Base-by-base conservation (phyloP, 306 rosid genomes). In the Cicer yamashitae region DNA sequence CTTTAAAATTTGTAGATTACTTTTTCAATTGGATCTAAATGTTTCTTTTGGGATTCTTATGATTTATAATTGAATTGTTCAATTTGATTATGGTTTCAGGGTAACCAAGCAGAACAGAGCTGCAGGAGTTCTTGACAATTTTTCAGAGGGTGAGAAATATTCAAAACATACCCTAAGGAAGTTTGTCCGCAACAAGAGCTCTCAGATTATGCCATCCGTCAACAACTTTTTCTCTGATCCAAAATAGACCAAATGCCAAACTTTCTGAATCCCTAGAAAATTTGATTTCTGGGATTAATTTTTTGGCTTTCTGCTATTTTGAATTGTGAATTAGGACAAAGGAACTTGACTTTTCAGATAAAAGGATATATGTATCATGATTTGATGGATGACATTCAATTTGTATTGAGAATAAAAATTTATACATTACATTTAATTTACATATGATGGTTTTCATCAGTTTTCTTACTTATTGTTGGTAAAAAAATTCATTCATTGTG, bases 111-210 rank as follows among this genome's bases (percentile, higher is more conserved):
- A 91, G 83, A 86, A 90, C 45, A 90, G 97, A 88, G 66, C 88
- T 44, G 97, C 97, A 80, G 99, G 99, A 80, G 54, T 94, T 81
- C 93, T 92, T 67, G 99, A 92, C 7, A 94, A 94, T 85, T 82
- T 75, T 22, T 82, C 47, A 0, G 87, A 86, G 82, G 89, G 89
- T 40, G 89, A 86, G 86, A 86, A 75, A 72, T 83, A 86, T 20
- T 22, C 87, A 17, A 64, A 86, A 41, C 87, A 86, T 51, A 6
- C 59, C 38, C 40, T 83, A 20, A 86, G 98, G 87, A 92, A 85
- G 88, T 90, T 81, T 74, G 92, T 92, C 44, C 92, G 99, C 45
- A 80, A 59, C 79, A 83, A 18, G 81, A 0, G 43, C 11, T 79
- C 96, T 70, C 81, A 94, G 88, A 85, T 94, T 77, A 94, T 94